Evolutionary conservation across 2,329 filamentous ascomycete genomes (phyloP).

Genomic region (Colletotrichum tofieldiae): DNA sequence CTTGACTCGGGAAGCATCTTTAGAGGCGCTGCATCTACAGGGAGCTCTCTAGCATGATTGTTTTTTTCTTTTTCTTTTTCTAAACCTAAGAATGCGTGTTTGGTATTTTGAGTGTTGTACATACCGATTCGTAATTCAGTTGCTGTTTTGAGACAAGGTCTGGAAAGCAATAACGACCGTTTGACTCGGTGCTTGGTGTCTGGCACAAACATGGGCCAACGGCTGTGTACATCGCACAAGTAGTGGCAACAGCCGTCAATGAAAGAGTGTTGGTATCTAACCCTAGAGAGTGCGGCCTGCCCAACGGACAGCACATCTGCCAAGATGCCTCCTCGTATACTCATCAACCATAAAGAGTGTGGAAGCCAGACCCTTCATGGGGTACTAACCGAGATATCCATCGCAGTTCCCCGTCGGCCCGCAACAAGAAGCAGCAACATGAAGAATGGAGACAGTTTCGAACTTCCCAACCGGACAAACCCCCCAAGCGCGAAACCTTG

Average conservation of each 20-base stretch:
- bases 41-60: slow-evolving; percentile 17
- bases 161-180: background rate
- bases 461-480: background rate
- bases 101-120: background rate
- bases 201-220: background rate
- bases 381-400: slow-evolving; percentile 5
- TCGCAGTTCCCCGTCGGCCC: slow-evolving; percentile 2
- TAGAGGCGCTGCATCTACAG: slow-evolving; percentile 40
- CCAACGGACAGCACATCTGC: background rate
- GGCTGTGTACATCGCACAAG: background rate
- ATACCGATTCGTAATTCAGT: background rate
- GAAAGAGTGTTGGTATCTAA: slow-evolving; percentile 35
- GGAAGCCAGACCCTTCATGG: slow-evolving; percentile 31
- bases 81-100: too few relatives aligned
- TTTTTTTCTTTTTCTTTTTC: background rate
- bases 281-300: slow-evolving; percentile 18
- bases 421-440: slow-evolving; percentile 10
- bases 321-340: background rate
- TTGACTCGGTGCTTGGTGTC: background rate
- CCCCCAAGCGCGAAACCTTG: background rate
- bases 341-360: slow-evolving; percentile 31
- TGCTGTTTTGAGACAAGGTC: background rate
- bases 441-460: background rate
- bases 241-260: background rate
- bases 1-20: slow-evolving; percentile 27